Conservation (phyloP, 23 red algal species). For the Agarophyton chilense region DNA sequence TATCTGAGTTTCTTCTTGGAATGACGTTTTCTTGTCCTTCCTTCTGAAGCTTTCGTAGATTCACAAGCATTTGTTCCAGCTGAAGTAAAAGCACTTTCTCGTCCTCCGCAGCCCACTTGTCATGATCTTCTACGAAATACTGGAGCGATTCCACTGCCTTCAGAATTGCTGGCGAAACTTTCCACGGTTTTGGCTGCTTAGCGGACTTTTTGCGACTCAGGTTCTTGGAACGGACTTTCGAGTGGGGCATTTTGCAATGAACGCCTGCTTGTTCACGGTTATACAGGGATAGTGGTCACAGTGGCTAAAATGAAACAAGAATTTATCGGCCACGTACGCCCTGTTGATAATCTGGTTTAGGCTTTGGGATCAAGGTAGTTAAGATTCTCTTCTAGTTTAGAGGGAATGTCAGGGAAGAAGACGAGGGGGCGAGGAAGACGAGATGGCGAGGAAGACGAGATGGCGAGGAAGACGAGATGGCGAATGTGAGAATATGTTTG, state of each 20-base stretch:
- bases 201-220: neutral
- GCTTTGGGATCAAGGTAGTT: too few relatives aligned
- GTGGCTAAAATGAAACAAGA: neutral
- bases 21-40: conserved; percentile 7
- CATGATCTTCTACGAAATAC: conserved; percentile 8
- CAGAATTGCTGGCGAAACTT: conserved; percentile 13
- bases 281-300: neutral
- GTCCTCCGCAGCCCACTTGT: conserved; percentile 1
- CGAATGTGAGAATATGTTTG: too few relatives aligned
- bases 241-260: neutral
- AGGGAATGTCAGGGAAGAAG: too few relatives aligned
- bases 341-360: too few relatives aligned
- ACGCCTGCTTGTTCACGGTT: neutral
- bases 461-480: too few relatives aligned
- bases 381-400: too few relatives aligned
- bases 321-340: neutral
- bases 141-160: conserved; percentile 1
- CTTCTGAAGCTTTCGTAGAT: conserved; percentile 15
- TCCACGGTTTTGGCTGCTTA: neutral
- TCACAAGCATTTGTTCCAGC: neutral
- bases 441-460: too few relatives aligned
- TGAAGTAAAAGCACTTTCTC: neutral
- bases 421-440: too few relatives aligned
- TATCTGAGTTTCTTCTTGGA: conserved; percentile 7
- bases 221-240: conserved; percentile 6